Percentiles rank a stretch among this genome's conserved stretches.
Conservation (phyloP, 345 rosid genomes). For the Brassica incana region DNA sequence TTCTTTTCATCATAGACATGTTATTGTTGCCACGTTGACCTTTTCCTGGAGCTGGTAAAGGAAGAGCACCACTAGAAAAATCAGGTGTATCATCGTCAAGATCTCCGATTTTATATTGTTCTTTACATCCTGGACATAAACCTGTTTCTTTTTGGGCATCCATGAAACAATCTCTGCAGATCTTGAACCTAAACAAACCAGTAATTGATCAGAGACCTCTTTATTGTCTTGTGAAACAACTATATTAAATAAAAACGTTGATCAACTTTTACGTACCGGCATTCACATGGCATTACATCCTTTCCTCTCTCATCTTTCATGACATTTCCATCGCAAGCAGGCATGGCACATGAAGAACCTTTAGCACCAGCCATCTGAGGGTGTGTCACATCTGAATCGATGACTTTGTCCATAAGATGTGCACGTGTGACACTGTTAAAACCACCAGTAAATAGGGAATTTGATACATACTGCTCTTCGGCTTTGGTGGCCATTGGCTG, state of each 20-base stretch:
- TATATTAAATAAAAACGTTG: neutral
- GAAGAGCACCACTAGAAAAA: neutral
- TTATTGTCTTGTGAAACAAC: neutral
- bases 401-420: neutral
- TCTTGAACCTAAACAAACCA: neutral
- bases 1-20: slow-evolving; percentile 1
- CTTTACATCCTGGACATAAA: neutral
- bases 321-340: neutral
- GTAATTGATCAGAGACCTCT: neutral
- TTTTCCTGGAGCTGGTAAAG: slow-evolving; percentile 1
- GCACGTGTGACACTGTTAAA: neutral
- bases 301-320: neutral
- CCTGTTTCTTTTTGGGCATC: neutral
- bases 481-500: neutral
- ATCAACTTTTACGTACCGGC: neutral
- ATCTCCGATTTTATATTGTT: neutral
- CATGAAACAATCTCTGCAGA: neutral
- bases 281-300: neutral
- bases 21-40: neutral
- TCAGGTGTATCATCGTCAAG: neutral
- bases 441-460: neutral
- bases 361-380: slow-evolving; percentile 1
- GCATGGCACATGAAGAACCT: slow-evolving; percentile 1
- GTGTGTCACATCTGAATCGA: neutral
- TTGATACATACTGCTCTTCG: neutral